Base-by-base conservation (phyloP, 352 stramenopile species). In the Pythium aquatile region DNA sequence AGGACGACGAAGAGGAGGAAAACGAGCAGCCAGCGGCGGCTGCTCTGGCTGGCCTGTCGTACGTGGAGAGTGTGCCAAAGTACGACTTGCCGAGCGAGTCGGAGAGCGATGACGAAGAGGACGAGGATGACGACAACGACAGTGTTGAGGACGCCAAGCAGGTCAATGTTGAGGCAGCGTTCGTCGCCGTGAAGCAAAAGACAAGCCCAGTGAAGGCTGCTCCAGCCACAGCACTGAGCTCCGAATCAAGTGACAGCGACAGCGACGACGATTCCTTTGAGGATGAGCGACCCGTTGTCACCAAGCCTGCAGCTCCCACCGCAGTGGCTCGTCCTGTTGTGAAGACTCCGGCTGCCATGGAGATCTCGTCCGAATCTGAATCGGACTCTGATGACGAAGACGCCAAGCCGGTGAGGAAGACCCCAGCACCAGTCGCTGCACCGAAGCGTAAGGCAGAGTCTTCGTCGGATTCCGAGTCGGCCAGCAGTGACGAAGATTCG, bases 1-100 rank as follows among this genome's bases (percentile, higher is more conserved):
- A 67, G 2, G 59, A 63, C 9, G 49, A 65, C 10, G 24, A 47
- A 10, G 44, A 51, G n/a, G 44, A 51, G 2, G 44, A 54, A 7
- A 44, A 63, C 14, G 33, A 57, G 20, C 28, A 65, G 20, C 51
- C 48, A 26, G 42, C 56, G 20, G 33, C 44, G 1, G 64, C 42
- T 13, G 63, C 51, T 20, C 60, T 52, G 13, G 37, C 66, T 1
- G 59, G 61, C 6, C 65, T 72, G 6, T 5, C 62, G 39, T 89
- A 88, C 46, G 69, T 87, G 10, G 75, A 89, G 39, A 90, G 79
- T 28, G 71, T 89, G 0, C 83, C 83, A 24, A 72, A 81, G 61
- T 77, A 83, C 51, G 73, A 84, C 2, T 63, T 92, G 48, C 80
- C 81, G 1, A 88, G 79, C 65, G 76, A 79, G 30, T 83, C 77